Base-by-base conservation (phyloP, 768 basidiomycete species). In the Fistulinella prunicolor region DNA sequence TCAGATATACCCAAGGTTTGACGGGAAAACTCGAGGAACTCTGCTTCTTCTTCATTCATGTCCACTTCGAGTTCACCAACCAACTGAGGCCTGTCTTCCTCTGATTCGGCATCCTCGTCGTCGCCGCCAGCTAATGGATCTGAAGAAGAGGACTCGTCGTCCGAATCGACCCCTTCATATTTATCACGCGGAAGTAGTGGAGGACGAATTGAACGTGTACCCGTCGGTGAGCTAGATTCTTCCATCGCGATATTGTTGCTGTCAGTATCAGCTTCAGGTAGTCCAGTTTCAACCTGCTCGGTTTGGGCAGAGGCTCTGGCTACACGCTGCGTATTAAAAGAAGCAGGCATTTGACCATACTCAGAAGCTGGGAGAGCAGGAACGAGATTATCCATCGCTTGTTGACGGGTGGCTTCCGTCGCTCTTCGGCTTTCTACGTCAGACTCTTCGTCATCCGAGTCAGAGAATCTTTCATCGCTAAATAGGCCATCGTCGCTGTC, bases 101-200 rank as follows among this genome's bases (percentile, higher is more conserved):
- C 92, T 4, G 77, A 80, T 46, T 87, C 87, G 9, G 65, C 68
- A 26, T 76, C 72, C 42, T 79, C 81, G 1, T 70, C 75, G 4
- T 70, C 75, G 14, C 55, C 64, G 14, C 64, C 64, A n/a, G 53
- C 55, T 13, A 66, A 66, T 14, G 64, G 71, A 17, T 71, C 77
- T 28, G 83, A 86, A 39, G 82, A 81, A 44, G 86, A 85, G 1
- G 81, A 84, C 57, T 92, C 90, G 54, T 94, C 91, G 57, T 94
- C 92, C 2, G 94, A 96, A 62, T 95, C 82, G 22, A 89, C 91
- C 2, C 96, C 96, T 40, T 99, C 96, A 60, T 85, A 98, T 57
- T 76, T 76, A 59, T 97, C 85, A 21, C 90, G 82, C 9, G 85
- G 73, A 34, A 98, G 74, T 47, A 94, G 79, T 1, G 94, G 92